Base-by-base conservation (phyloP, 345 rosid species). In the Geranium brycei region DNA sequence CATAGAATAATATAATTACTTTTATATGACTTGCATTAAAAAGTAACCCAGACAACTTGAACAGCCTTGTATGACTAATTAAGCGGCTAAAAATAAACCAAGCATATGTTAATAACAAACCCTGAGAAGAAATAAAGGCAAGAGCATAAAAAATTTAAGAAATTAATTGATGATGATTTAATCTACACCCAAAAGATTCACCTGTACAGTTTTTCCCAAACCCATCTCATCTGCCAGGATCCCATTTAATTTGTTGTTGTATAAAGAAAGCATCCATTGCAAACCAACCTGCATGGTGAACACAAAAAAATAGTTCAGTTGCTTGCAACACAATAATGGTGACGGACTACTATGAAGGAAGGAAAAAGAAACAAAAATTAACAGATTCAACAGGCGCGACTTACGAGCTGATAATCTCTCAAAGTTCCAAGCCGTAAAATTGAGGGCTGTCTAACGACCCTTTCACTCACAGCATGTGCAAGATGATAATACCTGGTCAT, bases 161-260 rank as follows among this genome's bases (percentile, higher is more conserved):
- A 47, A 47, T 4, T 4, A 47, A 13, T 47, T 3, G 13, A 47
- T 2, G 15, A 47, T 2, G 13, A 47, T 47, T 47, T 47, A 47
- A 6, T 47, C 41, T 35, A 13, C 10, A 38, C 53, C 15, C 40
- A 60, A 63, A 62, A 69, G 35, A 60, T 28, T 75, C 63, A 91
- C 99, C 99, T 95, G 99, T 61, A 95, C 99, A 67, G 99, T 95
- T 85, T 95, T 95, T 62, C 99, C 99, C 71, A 95, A 97, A 70
- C 99, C 99, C 99, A 95, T 95, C 83, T 95, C 99, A 81, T 95
- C 99, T 17, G 99, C 99, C 79, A 95, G 75, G 70, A 95, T 95
- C 70, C 99, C 99, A 81, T 95, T 95, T 70, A 95, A 77, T 81
- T 95, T 95, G 77, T 95, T 95, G 71, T 95, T 95, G 69, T 95